Evolutionary conservation across 169 alveolate genomes (phyloP).

Genomic region (Blepharisma undulans): DNA sequence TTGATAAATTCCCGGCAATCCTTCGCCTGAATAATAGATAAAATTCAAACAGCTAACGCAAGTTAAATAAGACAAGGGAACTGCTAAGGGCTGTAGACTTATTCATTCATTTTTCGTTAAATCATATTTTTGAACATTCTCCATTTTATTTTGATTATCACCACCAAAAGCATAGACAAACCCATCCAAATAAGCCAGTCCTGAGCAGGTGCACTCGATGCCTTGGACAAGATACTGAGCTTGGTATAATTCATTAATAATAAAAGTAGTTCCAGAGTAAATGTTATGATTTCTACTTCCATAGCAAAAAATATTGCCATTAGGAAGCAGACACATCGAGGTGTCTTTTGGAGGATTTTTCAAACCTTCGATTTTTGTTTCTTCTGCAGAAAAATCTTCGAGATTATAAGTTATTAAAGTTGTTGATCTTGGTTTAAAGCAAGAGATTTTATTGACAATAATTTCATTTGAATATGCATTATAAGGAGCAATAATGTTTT

Average conservation of each 20-base stretch:
- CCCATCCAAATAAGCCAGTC: background rate
- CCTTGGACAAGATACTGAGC: background rate
- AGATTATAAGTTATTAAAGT: background rate
- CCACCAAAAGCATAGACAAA: background rate
- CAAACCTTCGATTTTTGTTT: background rate
- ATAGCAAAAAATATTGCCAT: background rate
- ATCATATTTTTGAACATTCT: background rate
- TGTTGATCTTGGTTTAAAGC: background rate
- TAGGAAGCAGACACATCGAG: background rate
- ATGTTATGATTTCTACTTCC: background rate
- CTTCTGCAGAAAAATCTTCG: background rate
- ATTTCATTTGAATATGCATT: background rate
- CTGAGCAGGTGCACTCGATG: background rate
- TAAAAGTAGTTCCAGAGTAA: background rate
- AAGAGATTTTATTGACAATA: background rate
- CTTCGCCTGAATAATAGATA: background rate
- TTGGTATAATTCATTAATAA: background rate
- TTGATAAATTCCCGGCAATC: background rate
- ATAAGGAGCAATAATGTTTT: background rate
- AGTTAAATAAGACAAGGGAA: background rate
- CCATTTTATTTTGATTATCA: background rate
- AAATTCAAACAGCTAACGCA: background rate
- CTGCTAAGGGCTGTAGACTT: background rate
- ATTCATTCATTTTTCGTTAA: background rate
- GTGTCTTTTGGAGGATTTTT: background rate